Base-by-base conservation (phyloP, 2,329 filamentous ascomycete genomes). In the Aspergillus sp. region DNA sequence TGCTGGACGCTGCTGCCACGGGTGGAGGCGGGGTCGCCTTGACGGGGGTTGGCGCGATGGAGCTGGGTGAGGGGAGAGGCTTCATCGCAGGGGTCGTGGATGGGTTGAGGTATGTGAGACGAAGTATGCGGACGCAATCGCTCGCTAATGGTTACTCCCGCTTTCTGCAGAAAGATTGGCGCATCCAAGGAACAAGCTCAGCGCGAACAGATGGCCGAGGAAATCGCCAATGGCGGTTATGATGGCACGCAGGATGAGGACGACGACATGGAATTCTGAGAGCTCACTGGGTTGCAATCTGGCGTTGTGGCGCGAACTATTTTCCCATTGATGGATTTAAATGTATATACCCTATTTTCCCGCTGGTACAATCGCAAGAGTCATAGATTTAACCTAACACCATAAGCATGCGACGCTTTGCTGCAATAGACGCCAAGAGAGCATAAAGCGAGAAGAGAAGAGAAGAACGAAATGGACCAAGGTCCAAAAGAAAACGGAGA, bases 71-170 rank as follows among this genome's bases (percentile, higher is more conserved):
- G 76, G 89, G 86, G 50, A 82, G 93, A 63, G 87, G 85, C 0
- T 96, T 97, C 66, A 85, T 97, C 56, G 79, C 85, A 1, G 89
- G 89, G 1, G 90, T 97, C 2, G 87, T 97, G 58, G 92, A 97
- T 70, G 91, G 89, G 4, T 79, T 97, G 63, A 78, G 83, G 80
- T 81, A 71, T 57, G 64, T 58, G 23, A 29, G 20, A 11, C 16
- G 9, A 17, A 16, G 34, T 38, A 11, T 16, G 20, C 14, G 29
- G 21, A 45, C 44, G n/a, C 13, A 16, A 16, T 16, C 20, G 21
- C 25, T 41, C 43, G 25, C 34, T 52, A 50, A 61, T 38, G n/a
- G 7, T 38, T 38, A n/a, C n/a, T 36, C 11, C 44, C 16, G 5
- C 31, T 1, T 2, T 47, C 6, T 34, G 42, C 57, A 83, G 91